Conservation (phyloP, 2,329 filamentous ascomycete genomes). For the Oidium heveae region DNA sequence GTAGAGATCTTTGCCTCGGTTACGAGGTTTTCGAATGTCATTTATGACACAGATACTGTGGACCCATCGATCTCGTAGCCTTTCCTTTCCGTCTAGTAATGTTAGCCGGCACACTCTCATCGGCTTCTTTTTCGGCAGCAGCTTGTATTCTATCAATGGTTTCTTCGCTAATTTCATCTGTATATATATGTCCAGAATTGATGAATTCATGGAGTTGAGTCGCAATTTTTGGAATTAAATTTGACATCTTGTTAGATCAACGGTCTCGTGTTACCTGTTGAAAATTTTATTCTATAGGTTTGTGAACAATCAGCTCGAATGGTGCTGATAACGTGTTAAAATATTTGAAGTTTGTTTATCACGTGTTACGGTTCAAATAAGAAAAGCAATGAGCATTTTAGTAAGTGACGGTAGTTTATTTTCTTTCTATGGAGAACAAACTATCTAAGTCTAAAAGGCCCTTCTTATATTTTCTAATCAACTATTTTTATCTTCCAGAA, state of each 20-base stretch:
- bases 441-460: too few species aligned
- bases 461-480: too few species aligned
- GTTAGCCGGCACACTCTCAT: neutral
- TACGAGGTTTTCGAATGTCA: too few species aligned
- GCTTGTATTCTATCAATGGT: neutral
- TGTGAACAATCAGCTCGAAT: neutral
- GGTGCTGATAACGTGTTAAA: neutral
- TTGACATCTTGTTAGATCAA: neutral
- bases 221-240: neutral
- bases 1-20: neutral
- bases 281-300: too few species aligned
- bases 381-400: too few species aligned
- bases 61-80: neutral
- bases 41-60: neutral
- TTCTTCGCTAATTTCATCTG: neutral
- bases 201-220: neutral
- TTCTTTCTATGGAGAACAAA: too few species aligned
- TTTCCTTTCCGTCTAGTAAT: neutral
- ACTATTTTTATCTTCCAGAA: too few species aligned
- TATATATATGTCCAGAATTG: neutral
- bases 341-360: too few species aligned
- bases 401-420: too few species aligned
- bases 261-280: too few species aligned
- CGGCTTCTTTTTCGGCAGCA: neutral
- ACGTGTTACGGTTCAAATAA: too few species aligned